phyloP scores from a whole-genome alignment of 2,329 filamentous ascomycete genomes.

The Furcasterigmium furcatum region DNA sequence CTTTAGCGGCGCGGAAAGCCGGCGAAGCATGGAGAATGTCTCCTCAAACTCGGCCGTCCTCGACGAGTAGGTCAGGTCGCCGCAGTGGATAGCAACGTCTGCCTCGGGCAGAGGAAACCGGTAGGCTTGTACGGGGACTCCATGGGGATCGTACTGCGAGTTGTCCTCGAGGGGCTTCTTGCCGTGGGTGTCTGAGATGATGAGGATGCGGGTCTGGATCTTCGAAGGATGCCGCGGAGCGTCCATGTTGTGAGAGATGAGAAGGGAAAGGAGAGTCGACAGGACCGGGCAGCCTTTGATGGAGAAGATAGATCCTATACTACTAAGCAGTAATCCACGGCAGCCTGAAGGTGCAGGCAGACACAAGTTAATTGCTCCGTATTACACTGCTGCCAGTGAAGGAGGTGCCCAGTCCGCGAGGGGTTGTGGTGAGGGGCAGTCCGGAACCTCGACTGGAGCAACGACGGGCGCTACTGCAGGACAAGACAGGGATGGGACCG shows the following conservation, averaged over 20 bases:
- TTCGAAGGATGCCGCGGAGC: too few relatives aligned
- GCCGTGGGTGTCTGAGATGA: slow-evolving; percentile 35
- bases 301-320: too few relatives aligned
- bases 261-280: too few relatives aligned
- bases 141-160: slow-evolving; percentile 2
- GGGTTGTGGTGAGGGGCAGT: background rate
- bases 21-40: slow-evolving; percentile 31
- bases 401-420: too few relatives aligned
- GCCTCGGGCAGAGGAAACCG: slow-evolving; percentile 25
- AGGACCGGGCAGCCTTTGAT: too few relatives aligned
- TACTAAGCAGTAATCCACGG: too few relatives aligned
- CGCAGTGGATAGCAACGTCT: slow-evolving; percentile 48
- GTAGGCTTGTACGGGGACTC: slow-evolving; percentile 19
- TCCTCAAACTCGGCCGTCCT: slow-evolving; percentile 33
- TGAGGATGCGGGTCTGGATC: slow-evolving; percentile 32
- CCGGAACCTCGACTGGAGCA: background rate
- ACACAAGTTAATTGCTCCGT: too few relatives aligned
- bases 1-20: slow-evolving; percentile 40
- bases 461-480: background rate
- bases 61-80: slow-evolving; percentile 43
- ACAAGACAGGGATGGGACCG: background rate
- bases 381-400: too few relatives aligned
- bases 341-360: too few relatives aligned
- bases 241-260: too few relatives aligned
- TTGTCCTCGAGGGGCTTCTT: slow-evolving; percentile 5